phyloP scores from a whole-genome alignment of 768 basidiomycete species.

The Exsudoporus frostii region DNA sequence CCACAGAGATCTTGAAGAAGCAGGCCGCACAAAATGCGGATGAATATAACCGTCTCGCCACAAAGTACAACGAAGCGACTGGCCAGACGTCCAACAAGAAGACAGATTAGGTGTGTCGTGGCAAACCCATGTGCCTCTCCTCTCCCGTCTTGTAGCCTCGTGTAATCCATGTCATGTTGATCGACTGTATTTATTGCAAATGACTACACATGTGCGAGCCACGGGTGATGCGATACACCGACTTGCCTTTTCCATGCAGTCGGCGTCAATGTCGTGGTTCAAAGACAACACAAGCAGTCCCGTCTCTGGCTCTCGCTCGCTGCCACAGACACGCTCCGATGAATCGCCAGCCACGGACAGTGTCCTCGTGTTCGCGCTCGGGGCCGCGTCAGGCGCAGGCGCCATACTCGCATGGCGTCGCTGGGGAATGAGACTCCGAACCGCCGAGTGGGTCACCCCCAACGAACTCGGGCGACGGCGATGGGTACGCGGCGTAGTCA shows the following conservation, averaged over 20 bases:
- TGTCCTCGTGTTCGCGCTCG: slow-evolving; percentile 14
- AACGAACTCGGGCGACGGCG: slow-evolving; percentile 51
- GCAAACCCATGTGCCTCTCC: neutral
- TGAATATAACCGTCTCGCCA: slow-evolving; percentile 82
- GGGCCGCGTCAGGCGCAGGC: slow-evolving; percentile 9
- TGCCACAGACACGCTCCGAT: neutral
- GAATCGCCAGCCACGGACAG: neutral
- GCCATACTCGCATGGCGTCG: slow-evolving; percentile 40
- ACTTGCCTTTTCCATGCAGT: slow-evolving; percentile 2
- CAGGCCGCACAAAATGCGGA: slow-evolving; percentile 74
- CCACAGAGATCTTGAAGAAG: slow-evolving; percentile 72
- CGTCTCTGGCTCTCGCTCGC: neutral
- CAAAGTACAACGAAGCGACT: slow-evolving; percentile 68
- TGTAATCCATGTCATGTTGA: neutral
- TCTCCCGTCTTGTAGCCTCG: neutral
- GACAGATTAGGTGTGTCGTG: slow-evolving; percentile 43
- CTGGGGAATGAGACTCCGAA: slow-evolving; percentile 57
- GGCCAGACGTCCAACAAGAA: slow-evolving; percentile 63
- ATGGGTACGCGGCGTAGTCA: slow-evolving; percentile 80
- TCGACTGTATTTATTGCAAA: neutral
- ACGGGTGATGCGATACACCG: neutral
- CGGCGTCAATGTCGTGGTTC: slow-evolving; percentile 12
- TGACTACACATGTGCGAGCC: too few species aligned
- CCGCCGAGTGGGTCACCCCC: slow-evolving; percentile 69
- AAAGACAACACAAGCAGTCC: neutral